These are phyloP conservation scores for Globisporangium spinosum DNA, from an alignment of 352 stramenopile species.

Conservation along the genomic window DNA sequence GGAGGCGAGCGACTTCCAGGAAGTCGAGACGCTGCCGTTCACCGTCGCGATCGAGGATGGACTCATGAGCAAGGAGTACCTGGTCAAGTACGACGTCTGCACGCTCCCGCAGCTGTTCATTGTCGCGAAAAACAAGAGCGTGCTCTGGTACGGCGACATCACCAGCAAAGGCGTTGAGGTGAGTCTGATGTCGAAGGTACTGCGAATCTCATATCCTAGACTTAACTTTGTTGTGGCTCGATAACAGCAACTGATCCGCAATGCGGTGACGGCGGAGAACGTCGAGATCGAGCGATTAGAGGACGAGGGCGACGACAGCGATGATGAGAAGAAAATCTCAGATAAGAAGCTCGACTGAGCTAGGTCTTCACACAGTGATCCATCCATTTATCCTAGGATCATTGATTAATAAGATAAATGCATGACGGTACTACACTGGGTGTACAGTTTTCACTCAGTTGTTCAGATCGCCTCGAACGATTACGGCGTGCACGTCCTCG, in stretches of 20 bases:
- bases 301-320: background rate
- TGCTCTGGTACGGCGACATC: constrained; percentile 56
- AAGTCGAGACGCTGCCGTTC: constrained; percentile 50
- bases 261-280: constrained; percentile 33
- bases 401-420: background rate
- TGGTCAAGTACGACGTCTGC: constrained; percentile 61
- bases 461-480: constrained; percentile 18
- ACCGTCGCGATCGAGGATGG: constrained; percentile 66
- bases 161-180: constrained; percentile 36
- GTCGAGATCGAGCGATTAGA: constrained; percentile 9
- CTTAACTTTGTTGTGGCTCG: background rate
- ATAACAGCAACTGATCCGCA: constrained; percentile 31
- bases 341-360: constrained; percentile 7
- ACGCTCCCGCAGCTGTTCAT: constrained; percentile 57
- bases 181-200: background rate
- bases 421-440: background rate
- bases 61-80: constrained; percentile 68
- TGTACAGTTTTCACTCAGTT: background rate
- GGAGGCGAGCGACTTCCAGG: constrained; percentile 49
- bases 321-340: background rate
- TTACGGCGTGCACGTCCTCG: constrained; percentile 40
- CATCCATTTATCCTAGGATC: background rate
- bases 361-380: background rate
- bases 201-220: background rate
- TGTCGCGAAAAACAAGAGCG: constrained; percentile 50